Conservation (phyloP, 352 stramenopile genomes). For the Blastocystis sp. region DNA sequence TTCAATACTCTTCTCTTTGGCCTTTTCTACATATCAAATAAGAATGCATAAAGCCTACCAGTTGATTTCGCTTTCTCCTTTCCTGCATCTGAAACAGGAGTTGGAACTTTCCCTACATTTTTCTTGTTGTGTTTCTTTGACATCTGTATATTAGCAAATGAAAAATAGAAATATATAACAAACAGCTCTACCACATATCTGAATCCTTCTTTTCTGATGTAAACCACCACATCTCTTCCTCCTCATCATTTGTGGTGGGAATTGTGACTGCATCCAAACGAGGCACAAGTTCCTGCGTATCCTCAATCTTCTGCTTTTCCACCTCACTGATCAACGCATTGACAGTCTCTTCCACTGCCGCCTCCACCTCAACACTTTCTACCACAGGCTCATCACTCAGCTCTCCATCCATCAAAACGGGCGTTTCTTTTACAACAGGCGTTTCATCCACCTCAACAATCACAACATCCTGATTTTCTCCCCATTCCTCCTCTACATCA, state of each 20-base stretch:
- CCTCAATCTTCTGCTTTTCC: neutral
- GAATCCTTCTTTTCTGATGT: neutral
- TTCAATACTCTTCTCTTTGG: neutral
- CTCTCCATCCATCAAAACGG: no score
- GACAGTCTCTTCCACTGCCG: neutral
- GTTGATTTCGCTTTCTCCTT: neutral
- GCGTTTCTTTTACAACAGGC: neutral
- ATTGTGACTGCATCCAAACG: neutral
- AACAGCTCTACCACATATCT: neutral
- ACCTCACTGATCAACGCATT: neutral
- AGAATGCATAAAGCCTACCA: neutral
- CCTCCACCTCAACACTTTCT: neutral
- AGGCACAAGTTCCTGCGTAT: neutral
- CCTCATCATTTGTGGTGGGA: neutral
- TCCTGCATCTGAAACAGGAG: neutral
- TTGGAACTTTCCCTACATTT: neutral
- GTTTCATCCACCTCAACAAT: neutral
- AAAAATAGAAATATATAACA: neutral
- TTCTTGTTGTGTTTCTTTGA: neutral
- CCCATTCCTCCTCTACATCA: neutral
- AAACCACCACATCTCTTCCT: neutral
- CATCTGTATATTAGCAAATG: neutral
- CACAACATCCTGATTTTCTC: neutral
- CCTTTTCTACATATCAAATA: neutral
- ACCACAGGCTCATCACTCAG: no score